phyloP scores from a whole-genome alignment of 2,329 filamentous ascomycete species.

The Cladophialophora bantiana region DNA sequence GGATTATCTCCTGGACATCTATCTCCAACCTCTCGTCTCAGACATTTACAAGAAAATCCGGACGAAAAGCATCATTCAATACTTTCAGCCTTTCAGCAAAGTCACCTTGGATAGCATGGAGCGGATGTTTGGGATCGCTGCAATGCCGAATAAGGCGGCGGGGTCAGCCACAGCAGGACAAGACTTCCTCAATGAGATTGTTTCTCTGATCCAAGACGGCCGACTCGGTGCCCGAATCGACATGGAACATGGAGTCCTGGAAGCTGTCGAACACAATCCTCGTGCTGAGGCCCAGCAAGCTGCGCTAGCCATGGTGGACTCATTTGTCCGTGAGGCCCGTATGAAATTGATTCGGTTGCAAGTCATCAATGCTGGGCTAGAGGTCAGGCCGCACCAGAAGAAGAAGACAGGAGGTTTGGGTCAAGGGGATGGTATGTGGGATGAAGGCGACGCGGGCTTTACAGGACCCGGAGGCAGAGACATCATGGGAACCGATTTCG shows the following conservation, averaged over 20 bases:
- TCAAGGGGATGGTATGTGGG: conserved; percentile 15
- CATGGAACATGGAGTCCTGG: conserved; percentile 78
- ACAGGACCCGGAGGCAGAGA: conserved; percentile 21
- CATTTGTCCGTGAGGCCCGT: conserved; percentile 76
- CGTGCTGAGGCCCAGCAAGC: conserved; percentile 74
- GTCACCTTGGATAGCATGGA: conserved; percentile 83
- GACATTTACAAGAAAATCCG: conserved; percentile 77
- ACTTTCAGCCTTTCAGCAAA: conserved; percentile 87
- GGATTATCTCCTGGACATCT: conserved; percentile 90
- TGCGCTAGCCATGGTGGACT: conserved; percentile 70
- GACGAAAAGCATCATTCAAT: conserved; percentile 91
- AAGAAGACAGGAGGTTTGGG: conserved; percentile 32
- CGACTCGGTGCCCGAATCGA: conserved; percentile 82
- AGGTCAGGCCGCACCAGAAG: conserved; percentile 60
- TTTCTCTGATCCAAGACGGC: conserved; percentile 75
- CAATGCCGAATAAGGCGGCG: conserved; percentile 55
- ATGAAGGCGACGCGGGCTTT: conserved; percentile 14
- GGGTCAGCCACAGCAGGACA: conserved; percentile 21
- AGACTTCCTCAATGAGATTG: conserved; percentile 67
- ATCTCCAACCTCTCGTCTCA: conserved; percentile 77
- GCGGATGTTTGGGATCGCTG: conserved; percentile 71
- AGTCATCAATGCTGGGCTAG: conserved; percentile 75
- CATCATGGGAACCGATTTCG: conserved; percentile 10
- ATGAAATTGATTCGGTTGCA: conserved; percentile 80
- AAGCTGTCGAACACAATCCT: conserved; percentile 71